Conservation (phyloP, 176 grass and related monocot species). For the Avena insularis region DNA sequence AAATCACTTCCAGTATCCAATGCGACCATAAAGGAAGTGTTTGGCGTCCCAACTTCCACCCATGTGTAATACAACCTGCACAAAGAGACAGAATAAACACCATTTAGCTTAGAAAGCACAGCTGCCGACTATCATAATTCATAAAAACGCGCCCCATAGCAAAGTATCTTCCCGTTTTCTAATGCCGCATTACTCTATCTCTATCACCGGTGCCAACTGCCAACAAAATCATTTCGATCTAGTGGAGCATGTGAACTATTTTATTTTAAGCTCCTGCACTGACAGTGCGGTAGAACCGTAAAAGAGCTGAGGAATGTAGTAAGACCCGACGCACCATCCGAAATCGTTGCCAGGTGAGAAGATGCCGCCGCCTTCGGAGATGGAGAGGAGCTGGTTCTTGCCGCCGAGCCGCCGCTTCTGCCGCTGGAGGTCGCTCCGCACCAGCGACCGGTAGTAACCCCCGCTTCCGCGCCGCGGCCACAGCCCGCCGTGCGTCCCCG, state of each 20-base stretch:
- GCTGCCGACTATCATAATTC: neutral
- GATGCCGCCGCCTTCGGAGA: conserved; percentile 59
- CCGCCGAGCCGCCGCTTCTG: conserved; percentile 64
- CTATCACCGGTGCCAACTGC: neutral
- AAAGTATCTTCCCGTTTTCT: neutral
- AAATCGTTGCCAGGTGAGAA: conserved; percentile 70
- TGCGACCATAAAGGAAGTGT: conserved; percentile 85
- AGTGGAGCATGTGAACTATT: neutral
- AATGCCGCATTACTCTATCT: conserved; percentile 10
- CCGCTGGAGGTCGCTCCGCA: conserved; percentile 72
- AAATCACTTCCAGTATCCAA: conserved; percentile 97
- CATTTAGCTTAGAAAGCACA: conserved; percentile 30
- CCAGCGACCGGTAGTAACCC: conserved; percentile 74
- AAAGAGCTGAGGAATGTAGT: conserved; percentile 13
- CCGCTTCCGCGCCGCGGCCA: conserved; percentile 75
- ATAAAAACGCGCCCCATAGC: neutral
- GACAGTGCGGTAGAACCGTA: neutral
- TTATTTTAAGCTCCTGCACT: neutral
- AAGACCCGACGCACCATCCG: conserved; percentile 69
- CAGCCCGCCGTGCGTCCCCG: conserved; percentile 28
- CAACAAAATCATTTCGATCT: neutral
- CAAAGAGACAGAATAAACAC: conserved; percentile 12
- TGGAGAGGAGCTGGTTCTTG: conserved; percentile 64
- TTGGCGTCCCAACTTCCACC: conserved; percentile 92
- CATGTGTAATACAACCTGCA: conserved; percentile 93